Conservation (phyloP, 1,284 basidiomycete species). For the Cerrena zonata region DNA sequence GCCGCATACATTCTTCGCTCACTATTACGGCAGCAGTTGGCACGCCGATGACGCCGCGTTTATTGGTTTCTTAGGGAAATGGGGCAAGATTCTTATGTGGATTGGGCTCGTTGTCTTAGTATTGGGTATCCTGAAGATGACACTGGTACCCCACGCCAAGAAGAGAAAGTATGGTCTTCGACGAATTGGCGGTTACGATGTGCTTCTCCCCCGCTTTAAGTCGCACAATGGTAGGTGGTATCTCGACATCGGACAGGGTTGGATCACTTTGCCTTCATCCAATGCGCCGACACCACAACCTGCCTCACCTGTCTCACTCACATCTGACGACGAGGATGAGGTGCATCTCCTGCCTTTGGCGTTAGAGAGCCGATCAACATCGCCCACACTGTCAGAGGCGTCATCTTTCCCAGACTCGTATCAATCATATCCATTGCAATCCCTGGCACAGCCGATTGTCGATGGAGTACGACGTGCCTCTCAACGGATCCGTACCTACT, state of each 20-base stretch:
- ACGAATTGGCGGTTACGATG: conserved; percentile 66
- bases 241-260: conserved; percentile 54
- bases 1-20: conserved; percentile 88
- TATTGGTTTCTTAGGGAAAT: conserved; percentile 81
- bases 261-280: conserved; percentile 47
- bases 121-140: conserved; percentile 59
- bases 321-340: conserved; percentile 46
- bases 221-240: conserved; percentile 67
- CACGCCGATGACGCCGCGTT: conserved; percentile 91
- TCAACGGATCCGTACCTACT: conserved; percentile 44
- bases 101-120: conserved; percentile 69
- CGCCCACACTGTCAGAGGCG: conserved; percentile 47
- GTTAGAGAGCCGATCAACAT: conserved; percentile 51
- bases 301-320: conserved; percentile 40
- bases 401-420: conserved; percentile 37
- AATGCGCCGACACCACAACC: conserved; percentile 43
- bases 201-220: conserved; percentile 66
- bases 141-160: conserved; percentile 41
- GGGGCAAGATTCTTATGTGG: conserved; percentile 85
- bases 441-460: conserved; percentile 20
- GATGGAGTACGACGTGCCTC: conserved; percentile 52
- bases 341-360: conserved; percentile 60
- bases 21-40: conserved; percentile 97
- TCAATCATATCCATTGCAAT: conserved; percentile 12
- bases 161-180: conserved; percentile 54